Evolutionary conservation across 495 filamentous ascomycete species (phyloP).

Genomic region (Stereocaulon alpinum): DNA sequence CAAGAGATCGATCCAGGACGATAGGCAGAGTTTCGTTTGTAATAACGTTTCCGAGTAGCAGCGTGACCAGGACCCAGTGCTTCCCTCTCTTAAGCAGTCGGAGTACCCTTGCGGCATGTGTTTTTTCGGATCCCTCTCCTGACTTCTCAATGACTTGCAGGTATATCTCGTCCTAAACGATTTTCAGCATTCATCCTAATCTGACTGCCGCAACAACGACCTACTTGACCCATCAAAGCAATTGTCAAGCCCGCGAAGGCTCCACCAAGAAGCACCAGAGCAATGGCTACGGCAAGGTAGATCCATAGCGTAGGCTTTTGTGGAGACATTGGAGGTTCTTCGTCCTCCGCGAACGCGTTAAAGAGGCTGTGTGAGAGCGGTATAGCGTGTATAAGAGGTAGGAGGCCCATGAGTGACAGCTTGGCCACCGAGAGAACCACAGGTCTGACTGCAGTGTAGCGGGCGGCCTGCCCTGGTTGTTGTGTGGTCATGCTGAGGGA

Average conservation of each 20-base stretch:
- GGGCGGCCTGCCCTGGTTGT: neutral
- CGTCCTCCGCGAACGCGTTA: slow-evolving; percentile 14
- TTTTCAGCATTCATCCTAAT: neutral
- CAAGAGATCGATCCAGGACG: slow-evolving; percentile 83
- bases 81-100: slow-evolving; percentile 77
- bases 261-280: slow-evolving; percentile 76
- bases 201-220: neutral
- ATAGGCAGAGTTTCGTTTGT: slow-evolving; percentile 97
- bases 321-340: slow-evolving; percentile 32
- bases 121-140: slow-evolving; percentile 69
- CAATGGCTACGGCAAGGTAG: slow-evolving; percentile 56
- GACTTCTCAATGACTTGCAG: slow-evolving; percentile 84
- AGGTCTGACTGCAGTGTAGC: slow-evolving; percentile 35
- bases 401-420: slow-evolving; percentile 34
- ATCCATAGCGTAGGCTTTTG: slow-evolving; percentile 55
- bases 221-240: slow-evolving; percentile 54
- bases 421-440: slow-evolving; percentile 39
- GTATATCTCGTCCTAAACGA: slow-evolving; percentile 75
- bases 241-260: slow-evolving; percentile 97
- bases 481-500: neutral
- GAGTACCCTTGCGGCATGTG: slow-evolving; percentile 72
- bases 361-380: slow-evolving; percentile 21
- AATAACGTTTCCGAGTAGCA: slow-evolving; percentile 92
- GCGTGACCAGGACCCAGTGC: slow-evolving; percentile 97
- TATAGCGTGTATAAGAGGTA: slow-evolving; percentile 37